phyloP scores from a whole-genome alignment of 1,284 basidiomycete species.

The Apiotrichum domesticum region DNA sequence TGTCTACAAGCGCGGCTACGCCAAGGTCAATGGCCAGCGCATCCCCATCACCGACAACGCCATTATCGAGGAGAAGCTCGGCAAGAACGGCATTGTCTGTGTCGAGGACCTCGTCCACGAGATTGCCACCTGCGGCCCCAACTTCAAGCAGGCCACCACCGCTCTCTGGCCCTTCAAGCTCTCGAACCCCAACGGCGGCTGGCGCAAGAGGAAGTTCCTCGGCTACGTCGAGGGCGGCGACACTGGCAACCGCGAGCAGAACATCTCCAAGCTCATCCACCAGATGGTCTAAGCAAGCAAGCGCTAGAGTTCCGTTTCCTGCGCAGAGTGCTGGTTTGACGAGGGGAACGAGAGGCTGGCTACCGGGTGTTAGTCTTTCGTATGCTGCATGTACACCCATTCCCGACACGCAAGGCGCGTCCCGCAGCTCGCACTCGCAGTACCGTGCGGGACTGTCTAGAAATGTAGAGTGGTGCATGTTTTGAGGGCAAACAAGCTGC shows the following conservation, averaged over 20 bases:
- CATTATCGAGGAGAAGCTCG: constrained; percentile 86
- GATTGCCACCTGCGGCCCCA: constrained; percentile 89
- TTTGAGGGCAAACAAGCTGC: no score
- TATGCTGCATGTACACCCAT: constrained; percentile 29
- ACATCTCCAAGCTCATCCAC: constrained; percentile 95
- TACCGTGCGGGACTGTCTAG: neutral
- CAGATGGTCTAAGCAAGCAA: constrained; percentile 75
- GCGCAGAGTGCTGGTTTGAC: constrained; percentile 8
- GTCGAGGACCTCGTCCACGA: constrained; percentile 97
- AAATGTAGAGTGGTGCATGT: constrained; percentile 4
- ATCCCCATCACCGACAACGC: constrained; percentile 91
- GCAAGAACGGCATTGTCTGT: constrained; percentile 94
- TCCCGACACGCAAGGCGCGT: constrained; percentile 8
- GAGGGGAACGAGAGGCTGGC: constrained; percentile 20
- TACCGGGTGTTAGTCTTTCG: constrained; percentile 22
- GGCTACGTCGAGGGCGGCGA: constrained; percentile 92
- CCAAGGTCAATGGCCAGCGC: constrained; percentile 96
- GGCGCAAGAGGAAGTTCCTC: constrained; percentile 95
- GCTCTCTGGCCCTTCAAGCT: constrained; percentile 99
- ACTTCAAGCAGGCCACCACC: constrained; percentile 97
- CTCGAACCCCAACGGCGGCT: constrained; percentile 97
- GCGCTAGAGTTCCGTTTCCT: neutral
- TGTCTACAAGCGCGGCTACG: constrained; percentile 99
- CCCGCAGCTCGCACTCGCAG: no score
- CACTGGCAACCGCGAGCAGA: constrained; percentile 83